Evolutionary conservation across 768 basidiomycete genomes (phyloP), one percentile per base, ranked within the genome.

Genomic region (Phanerodontia chrysosporium): DNA sequence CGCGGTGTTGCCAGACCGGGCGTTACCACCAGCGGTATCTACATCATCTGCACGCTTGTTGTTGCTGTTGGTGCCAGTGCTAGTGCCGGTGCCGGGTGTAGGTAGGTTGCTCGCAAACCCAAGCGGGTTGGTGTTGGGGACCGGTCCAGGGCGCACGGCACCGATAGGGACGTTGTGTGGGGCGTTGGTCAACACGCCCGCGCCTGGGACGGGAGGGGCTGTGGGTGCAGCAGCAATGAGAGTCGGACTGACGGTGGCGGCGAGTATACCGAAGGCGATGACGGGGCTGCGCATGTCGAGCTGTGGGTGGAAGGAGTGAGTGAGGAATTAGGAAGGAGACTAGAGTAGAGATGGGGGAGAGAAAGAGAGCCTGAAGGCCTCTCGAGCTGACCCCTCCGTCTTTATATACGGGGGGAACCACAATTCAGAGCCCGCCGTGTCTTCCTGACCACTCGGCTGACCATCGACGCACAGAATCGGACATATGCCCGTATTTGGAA

Each of bases 271-370:
- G 58, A 70, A 70, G 58, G 69, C 69, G 60, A 70, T 68, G 60
- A 70, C 69, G 39, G 69, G 69, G 63, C 69, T 70, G 51, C 69
- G 67, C 69, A 70, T 70, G 53, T 66, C 64, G 60, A 36, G 49
- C 54, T 44, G 52, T 58, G 12, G 59, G 13, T 29, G 25, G 56
- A 62, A 58, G 42, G 57, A 58, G 45, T 24, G 58, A 58, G 59
- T 57, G 57, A 60, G 51, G 64, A 54, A 70, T 67, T 68, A 67
- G 61, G 60, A 57, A 61, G 63, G 61, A 56, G 28, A 35, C 32
- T 67, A 70, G 61, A 46, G 64, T 68, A 67, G 64, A 65, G 58
- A 61, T 51, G 60, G 56, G 54, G 52, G 25, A 55, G n/a, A 58
- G 64, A 62, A 52, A 58, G 56, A 66, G 45, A 66, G 55, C 52